These are phyloP conservation scores for Penicillium ucsense DNA, from an alignment of 495 filamentous ascomycete genomes.

Conservation along the genomic window DNA sequence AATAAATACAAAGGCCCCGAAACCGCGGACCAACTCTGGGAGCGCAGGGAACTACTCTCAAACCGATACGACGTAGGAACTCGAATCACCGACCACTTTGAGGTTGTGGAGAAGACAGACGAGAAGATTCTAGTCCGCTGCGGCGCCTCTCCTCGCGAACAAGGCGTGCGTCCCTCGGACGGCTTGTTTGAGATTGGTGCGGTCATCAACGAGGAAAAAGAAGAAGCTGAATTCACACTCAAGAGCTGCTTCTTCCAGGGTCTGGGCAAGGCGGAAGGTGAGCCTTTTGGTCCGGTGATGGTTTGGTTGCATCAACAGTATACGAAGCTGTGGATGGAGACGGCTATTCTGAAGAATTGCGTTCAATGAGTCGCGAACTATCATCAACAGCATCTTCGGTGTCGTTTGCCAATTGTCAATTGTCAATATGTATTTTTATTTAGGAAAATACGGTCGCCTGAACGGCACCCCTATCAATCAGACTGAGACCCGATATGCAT, in stretches of 20 bases:
- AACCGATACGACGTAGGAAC: conserved; percentile 54
- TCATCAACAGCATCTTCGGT: no score
- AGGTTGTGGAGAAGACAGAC: conserved; percentile 57
- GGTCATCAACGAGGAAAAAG: conserved; percentile 46
- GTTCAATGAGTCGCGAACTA: background rate
- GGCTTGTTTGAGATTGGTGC: conserved; percentile 63
- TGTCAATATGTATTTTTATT: no score
- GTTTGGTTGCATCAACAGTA: conserved; percentile 55
- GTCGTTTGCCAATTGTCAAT: no score
- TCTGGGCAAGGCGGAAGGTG: conserved; percentile 31
- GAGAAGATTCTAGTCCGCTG: conserved; percentile 36
- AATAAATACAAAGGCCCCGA: conserved; percentile 51
- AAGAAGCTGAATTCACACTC: conserved; percentile 53
- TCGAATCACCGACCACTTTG: conserved; percentile 65
- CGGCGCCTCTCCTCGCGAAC: conserved; percentile 53
- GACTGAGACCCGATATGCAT: no score
- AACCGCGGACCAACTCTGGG: conserved; percentile 58
- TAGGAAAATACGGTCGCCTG: no score
- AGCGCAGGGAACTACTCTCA: conserved; percentile 38
- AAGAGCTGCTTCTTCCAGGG: conserved; percentile 60
- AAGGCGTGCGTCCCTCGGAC: conserved; percentile 49
- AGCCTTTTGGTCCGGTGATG: conserved; percentile 46
- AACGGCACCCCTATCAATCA: no score
- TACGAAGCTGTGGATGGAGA: conserved; percentile 52
- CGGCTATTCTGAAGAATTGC: conserved; percentile 29